phyloP scores from a whole-genome alignment of 2,329 filamentous ascomycete genomes.

The Botryosphaeria agaves region DNA sequence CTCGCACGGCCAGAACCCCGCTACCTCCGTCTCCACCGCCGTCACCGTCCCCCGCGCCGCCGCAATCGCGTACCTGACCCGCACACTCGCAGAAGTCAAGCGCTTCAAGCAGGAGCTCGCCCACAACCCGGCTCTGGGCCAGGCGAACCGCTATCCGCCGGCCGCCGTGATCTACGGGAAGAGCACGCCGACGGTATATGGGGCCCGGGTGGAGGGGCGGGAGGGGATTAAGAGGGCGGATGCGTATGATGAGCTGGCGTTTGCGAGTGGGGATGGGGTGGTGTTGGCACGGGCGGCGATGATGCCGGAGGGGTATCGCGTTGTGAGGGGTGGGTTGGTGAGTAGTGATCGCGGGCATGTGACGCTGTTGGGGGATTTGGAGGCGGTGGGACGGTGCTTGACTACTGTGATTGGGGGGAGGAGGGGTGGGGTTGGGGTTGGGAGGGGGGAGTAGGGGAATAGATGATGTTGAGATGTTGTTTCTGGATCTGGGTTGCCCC shows the following conservation, averaged over 20 bases:
- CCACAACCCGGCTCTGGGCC: slow-evolving; percentile 40
- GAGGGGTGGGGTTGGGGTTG: slow-evolving; percentile 54
- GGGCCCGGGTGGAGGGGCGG: slow-evolving; percentile 52
- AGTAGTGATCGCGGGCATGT: slow-evolving; percentile 76
- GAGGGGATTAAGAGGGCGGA: slow-evolving; percentile 62
- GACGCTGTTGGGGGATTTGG: slow-evolving; percentile 68
- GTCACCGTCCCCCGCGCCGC: slow-evolving; percentile 37
- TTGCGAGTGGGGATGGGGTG: slow-evolving; percentile 78
- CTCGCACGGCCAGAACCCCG: slow-evolving; percentile 5
- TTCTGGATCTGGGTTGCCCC: no score
- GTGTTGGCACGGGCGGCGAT: slow-evolving; percentile 73
- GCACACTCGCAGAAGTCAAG: slow-evolving; percentile 54
- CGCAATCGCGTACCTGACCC: slow-evolving; percentile 51
- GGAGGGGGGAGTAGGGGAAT: no score
- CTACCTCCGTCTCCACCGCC: slow-evolving; percentile 14
- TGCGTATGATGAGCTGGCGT: slow-evolving; percentile 73
- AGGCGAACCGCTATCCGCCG: slow-evolving; percentile 63
- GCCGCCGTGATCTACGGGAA: slow-evolving; percentile 75
- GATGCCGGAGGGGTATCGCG: slow-evolving; percentile 62
- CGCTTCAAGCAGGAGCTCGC: slow-evolving; percentile 61
- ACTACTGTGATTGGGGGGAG: slow-evolving; percentile 50
- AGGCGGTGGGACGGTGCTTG: slow-evolving; percentile 61
- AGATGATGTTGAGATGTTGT: no score
- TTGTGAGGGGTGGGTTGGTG: slow-evolving; percentile 57
- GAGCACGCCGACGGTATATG: slow-evolving; percentile 68